Base-by-base conservation (phyloP, 2,329 filamentous ascomycete genomes). In the Ophiosphaerella narmari region DNA sequence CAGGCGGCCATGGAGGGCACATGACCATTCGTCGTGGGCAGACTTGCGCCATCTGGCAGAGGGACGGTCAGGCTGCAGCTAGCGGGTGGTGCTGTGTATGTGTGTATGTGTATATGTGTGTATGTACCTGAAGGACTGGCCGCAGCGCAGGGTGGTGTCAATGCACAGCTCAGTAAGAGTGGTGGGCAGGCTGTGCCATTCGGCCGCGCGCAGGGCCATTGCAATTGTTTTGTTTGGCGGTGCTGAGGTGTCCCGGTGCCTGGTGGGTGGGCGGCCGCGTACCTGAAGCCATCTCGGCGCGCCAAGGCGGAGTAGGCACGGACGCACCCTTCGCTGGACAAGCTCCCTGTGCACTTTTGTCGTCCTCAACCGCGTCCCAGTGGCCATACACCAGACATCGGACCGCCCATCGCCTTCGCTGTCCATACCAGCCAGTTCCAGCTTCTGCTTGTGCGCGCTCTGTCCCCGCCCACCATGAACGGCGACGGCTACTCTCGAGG, bases 111-210 rank as follows among this genome's bases (percentile, higher is more conserved):
- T n/a, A n/a, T n/a, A n/a, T n/a, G n/a, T 21, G 18, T 21, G 18
- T 34, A 29, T 29, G 51, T 73, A 85, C 83, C 85, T 77, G 62
- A 99, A 99, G 0, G 93, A 96, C 73, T 99, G 94, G 3, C 94
- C 94, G 71, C 94, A 99, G 55, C 93, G 87, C 31, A 99, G 78
- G 0, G 91, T 96, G 0, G 93, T 99, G 65, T 96, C 91, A 59
- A 99, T 91, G 71, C 91, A 97, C 4, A 99, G 83, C 70, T 99
- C 94, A 4, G 86, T 84, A 31, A 96, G 77, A 53, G 81, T 89
- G 35, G 97, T 78, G 21, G 94, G 91, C 60, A 99, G 77, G 77
- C 90, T 95, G 58, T 85, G 85, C 94, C 94, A 99, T 70, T 90
- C 88, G 13, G 86, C 80, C n/a, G 85, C 78, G 26, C 80, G 80